Percentiles rank a stretch among this genome's conserved stretches.
phyloP scores from a whole-genome alignment of 805 yeast species.

The Metschnikowia picachoensis region DNA sequence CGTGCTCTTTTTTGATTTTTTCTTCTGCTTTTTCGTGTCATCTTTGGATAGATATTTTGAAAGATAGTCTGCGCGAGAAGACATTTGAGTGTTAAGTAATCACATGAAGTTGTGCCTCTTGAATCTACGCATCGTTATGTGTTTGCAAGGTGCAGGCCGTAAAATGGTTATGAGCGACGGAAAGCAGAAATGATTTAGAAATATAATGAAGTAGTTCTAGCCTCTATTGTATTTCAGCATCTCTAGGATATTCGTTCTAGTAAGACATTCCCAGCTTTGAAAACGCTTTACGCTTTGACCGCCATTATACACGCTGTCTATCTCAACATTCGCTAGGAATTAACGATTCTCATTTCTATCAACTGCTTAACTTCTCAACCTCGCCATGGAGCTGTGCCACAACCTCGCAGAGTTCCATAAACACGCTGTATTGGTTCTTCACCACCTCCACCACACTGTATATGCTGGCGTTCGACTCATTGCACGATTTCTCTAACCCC shows the following conservation, averaged over 20 bases:
- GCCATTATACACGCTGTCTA: no score
- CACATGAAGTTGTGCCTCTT: neutral
- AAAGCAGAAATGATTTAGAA: no score
- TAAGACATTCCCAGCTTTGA: no score
- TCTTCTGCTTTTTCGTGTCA: conserved; percentile 17
- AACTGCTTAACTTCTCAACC: conserved; percentile 14
- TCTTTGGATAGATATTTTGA: conserved; percentile 25
- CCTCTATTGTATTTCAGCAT: no score
- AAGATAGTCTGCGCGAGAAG: conserved; percentile 31
- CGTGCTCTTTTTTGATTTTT: conserved; percentile 8
- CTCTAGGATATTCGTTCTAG: no score
- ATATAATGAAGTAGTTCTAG: no score
- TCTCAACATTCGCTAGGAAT: no score
- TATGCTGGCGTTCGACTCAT: conserved; percentile 39
- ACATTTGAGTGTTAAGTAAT: neutral
- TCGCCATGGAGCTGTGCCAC: conserved; percentile 63
- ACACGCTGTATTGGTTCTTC: conserved; percentile 62
- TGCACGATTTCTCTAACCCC: conserved; percentile 38
- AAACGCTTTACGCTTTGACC: no score
- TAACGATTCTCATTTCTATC: no score
- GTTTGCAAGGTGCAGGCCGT: no score
- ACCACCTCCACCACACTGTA: conserved; percentile 55
- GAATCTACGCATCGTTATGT: no score
- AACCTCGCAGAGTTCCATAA: conserved; percentile 71
- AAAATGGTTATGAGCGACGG: no score